Conservation (phyloP, 139 green algal species). For the Dunaliella primolecta region DNA sequence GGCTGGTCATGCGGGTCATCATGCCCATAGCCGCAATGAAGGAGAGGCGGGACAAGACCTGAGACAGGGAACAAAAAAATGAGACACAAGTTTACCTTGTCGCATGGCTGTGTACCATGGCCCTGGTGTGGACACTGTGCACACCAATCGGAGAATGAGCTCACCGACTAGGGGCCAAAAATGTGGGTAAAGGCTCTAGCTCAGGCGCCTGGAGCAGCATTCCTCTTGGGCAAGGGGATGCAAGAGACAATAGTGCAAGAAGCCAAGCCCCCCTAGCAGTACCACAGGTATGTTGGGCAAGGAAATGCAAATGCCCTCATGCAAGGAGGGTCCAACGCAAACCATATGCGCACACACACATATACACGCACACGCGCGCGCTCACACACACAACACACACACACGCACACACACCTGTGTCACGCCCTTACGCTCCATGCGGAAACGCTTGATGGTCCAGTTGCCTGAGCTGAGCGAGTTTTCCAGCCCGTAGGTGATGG, state of each 20-base stretch:
- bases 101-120: background rate
- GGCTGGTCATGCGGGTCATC: conserved; percentile 97
- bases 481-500: conserved; percentile 93
- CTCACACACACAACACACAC: background rate
- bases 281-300: no score
- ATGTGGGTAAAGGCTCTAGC: no score
- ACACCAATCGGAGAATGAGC: background rate
- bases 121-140: background rate
- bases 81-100: background rate
- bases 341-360: background rate
- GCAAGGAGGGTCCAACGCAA: no score
- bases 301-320: no score
- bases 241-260: no score
- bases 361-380: background rate
- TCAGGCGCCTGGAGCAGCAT: no score
- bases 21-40: conserved; percentile 96
- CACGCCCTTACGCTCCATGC: conserved; percentile 97
- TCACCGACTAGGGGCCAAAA: no score
- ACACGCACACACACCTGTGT: conserved; percentile 67
- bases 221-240: no score
- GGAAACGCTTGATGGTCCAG: conserved; percentile 98
- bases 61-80: no score
- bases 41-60: conserved; percentile 93
- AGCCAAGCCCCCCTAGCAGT: no score
- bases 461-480: conserved; percentile 89